Percentiles rank a stretch among this genome's conserved stretches.
Evolutionary conservation across 2,329 filamentous ascomycete species (phyloP).

Genomic region (Arachnopeziza araneosa): DNA sequence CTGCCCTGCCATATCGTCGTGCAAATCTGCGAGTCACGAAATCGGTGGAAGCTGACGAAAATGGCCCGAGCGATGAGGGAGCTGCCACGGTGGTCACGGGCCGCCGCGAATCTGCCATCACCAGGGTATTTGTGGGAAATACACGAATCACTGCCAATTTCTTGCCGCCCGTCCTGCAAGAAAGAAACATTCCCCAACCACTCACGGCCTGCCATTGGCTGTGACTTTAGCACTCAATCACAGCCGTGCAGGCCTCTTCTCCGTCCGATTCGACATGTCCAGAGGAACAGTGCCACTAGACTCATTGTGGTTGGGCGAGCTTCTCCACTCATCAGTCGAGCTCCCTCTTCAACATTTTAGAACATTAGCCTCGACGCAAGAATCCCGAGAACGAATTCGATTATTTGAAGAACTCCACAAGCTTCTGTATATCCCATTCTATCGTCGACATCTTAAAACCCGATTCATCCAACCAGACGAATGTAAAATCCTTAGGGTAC

Average conservation of each 20-base stretch:
- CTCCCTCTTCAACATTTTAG: not conserved
- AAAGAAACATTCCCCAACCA: not conserved
- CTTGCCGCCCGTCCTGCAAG: conserved; percentile 27
- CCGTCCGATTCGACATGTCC: conserved; percentile 11
- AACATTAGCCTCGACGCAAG: not conserved
- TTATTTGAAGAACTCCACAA: too few species aligned
- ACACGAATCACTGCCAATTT: conserved; percentile 20
- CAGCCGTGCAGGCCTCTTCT: conserved; percentile 5
- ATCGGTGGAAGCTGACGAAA: not conserved
- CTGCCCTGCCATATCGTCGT: not conserved
- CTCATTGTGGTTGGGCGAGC: not conserved
- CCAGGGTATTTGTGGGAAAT: not conserved
- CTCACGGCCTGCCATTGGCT: conserved; percentile 15
- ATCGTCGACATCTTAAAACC: too few species aligned
- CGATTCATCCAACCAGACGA: too few species aligned
- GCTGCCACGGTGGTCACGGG: not conserved
- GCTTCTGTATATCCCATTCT: too few species aligned
- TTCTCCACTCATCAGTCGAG: not conserved
- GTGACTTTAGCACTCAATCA: conserved; percentile 6
- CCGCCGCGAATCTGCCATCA: not conserved
- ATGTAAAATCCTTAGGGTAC: not conserved
- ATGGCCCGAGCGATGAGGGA: not conserved
- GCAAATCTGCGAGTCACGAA: not conserved
- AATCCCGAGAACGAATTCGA: too few species aligned
- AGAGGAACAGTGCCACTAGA: conserved; percentile 1